Conservation (phyloP, 75 land plant species). For the Pinus albicaulis region DNA sequence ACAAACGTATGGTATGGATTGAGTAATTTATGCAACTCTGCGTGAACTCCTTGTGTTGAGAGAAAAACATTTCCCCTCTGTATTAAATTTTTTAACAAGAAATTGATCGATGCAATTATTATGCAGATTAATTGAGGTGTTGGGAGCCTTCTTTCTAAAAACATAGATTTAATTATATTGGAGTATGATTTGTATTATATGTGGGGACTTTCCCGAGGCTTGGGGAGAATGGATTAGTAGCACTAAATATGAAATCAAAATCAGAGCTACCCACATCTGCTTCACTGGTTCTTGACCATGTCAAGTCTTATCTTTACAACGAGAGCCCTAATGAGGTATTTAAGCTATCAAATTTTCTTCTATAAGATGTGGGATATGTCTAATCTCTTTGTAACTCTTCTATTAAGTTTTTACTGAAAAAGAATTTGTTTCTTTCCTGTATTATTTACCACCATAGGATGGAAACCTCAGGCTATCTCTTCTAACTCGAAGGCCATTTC, state of each 20-base stretch:
- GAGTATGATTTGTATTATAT: neutral
- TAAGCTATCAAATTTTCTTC: no score
- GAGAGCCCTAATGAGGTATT: slow-evolving; percentile 8
- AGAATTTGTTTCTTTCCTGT: no score
- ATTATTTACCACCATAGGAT: slow-evolving; percentile 8
- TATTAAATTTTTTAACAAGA: no score
- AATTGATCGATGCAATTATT: no score
- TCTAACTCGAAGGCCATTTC: slow-evolving; percentile 16
- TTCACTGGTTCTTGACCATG: neutral
- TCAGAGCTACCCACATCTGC: slow-evolving; percentile 1
- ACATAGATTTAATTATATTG: neutral
- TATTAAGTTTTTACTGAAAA: no score
- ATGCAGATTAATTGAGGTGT: no score
- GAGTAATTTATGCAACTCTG: no score
- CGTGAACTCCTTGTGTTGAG: no score
- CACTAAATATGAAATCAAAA: neutral
- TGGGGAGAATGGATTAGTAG: neutral
- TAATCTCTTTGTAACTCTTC: no score
- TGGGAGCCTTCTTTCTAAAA: neutral
- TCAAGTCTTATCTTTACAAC: slow-evolving; percentile 1
- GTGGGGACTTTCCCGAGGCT: slow-evolving; percentile 5
- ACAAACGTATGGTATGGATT: no score
- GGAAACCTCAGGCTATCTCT: slow-evolving; percentile 7
- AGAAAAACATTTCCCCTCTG: no score
- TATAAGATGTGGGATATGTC: no score